Percentiles rank a stretch among this genome's conserved stretches.
These are phyloP conservation scores for Plectosphaerella plurivora DNA, from an alignment of 2,329 filamentous ascomycete species.

Conservation along the genomic window DNA sequence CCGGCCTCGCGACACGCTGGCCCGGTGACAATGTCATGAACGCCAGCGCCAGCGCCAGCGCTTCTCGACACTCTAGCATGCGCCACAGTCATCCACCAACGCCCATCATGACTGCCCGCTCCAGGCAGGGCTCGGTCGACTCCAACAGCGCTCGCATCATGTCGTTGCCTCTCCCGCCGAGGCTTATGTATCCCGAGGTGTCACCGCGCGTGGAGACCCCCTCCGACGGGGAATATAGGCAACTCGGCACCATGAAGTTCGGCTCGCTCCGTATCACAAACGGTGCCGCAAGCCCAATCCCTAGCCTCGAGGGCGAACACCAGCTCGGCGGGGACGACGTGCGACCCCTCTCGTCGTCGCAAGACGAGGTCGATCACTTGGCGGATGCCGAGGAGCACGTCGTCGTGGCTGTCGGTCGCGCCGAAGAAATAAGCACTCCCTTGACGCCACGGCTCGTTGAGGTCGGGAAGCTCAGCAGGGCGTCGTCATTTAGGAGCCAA, in stretches of 20 bases:
- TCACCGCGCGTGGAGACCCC: constrained; percentile 35
- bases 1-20: constrained; percentile 43
- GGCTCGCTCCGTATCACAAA: constrained; percentile 61
- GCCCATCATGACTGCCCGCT: constrained; percentile 22
- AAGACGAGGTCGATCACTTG: neutral
- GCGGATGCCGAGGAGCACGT: neutral
- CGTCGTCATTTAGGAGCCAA: neutral
- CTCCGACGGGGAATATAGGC: constrained; percentile 52
- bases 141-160: constrained; percentile 24
- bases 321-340: neutral
- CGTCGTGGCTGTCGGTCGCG: neutral
- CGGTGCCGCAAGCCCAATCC: constrained; percentile 45
- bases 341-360: neutral
- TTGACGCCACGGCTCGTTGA: neutral
- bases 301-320: constrained; percentile 28
- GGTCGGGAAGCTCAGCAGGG: neutral
- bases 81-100: constrained; percentile 33
- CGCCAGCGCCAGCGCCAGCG: too few relatives aligned
- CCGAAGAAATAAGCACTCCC: neutral
- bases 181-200: constrained; percentile 6
- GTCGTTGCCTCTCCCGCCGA: constrained; percentile 25
- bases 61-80: constrained; percentile 23
- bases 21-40: constrained; percentile 5
- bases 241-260: constrained; percentile 58
- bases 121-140: constrained; percentile 33